Evolutionary conservation across 148 eudicot species (phyloP).

Genomic region (Spergularia marina): DNA sequence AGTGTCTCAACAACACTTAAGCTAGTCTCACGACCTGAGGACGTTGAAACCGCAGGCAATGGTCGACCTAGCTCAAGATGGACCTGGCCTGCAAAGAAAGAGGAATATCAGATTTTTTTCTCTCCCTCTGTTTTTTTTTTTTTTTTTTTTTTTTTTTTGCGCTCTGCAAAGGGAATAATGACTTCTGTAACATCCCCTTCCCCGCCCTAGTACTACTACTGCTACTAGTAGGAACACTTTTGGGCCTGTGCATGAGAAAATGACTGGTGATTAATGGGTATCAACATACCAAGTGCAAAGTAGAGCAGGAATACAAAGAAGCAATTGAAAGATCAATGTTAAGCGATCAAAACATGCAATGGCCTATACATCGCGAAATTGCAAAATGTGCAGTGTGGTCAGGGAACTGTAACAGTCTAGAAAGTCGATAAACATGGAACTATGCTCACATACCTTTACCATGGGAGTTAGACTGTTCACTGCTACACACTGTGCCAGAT

Average conservation of each 20-base stretch:
- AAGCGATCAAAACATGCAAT: too few species aligned
- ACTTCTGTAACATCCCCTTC: too few species aligned
- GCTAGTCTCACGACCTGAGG: slow-evolving; percentile 31
- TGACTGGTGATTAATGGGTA: too few species aligned
- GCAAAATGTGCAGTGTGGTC: not conserved
- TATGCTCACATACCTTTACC: slow-evolving; percentile 40
- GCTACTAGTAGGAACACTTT: too few species aligned
- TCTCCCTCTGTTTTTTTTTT: not conserved
- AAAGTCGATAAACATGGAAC: not conserved
- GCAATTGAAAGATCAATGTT: too few species aligned
- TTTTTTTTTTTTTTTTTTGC: too few species aligned
- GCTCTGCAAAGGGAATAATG: too few species aligned
- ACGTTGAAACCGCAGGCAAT: slow-evolving; percentile 24
- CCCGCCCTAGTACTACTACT: too few species aligned
- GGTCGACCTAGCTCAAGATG: slow-evolving; percentile 25
- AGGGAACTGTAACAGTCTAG: not conserved
- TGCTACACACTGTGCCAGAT: slow-evolving; percentile 44
- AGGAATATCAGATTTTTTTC: slow-evolving; percentile 17
- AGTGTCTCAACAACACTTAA: slow-evolving; percentile 31
- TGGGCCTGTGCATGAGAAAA: too few species aligned
- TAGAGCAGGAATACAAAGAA: too few species aligned
- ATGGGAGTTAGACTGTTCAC: slow-evolving; percentile 25
- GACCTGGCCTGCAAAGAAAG: slow-evolving; percentile 26
- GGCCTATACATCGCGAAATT: not conserved
- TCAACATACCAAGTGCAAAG: too few species aligned